Evolutionary conservation across 352 stramenopile species (phyloP), one percentile per base, ranked within the genome.

Genomic region (Lagenidium sp.): DNA sequence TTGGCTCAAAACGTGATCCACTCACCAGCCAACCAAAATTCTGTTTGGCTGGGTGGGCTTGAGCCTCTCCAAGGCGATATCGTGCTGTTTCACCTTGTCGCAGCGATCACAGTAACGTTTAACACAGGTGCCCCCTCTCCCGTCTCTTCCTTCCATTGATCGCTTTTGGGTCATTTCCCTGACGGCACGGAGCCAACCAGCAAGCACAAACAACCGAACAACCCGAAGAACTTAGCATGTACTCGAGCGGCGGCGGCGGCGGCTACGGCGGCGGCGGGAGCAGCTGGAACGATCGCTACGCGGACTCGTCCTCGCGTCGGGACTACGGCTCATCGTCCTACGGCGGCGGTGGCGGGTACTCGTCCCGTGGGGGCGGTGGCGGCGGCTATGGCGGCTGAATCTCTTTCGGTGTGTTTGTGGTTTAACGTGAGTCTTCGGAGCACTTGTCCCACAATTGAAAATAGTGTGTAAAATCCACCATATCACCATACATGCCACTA

Each of bases 301-400:
- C 55, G 50, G 74, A 90, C 48, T 87, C 72, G 48, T 90, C 74
- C 30, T 87, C 74, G 44, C 77, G 74, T 56, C 74, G 73, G 22
- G 73, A 79, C 49, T 75, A 81, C 39, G 60, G 65, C 45, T 47
- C 47, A 15, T 65, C 53, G 15, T 74, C 63, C 2, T 63, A 41
- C n/a, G 49, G 55, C 16, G 62, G 63, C 39, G 50, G 59, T 12
- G 47, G 57, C 22, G 60, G 62, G 26, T 50, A 62, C 26, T 57
- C 56, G 29, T 53, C 60, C 12, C 36, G 52, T 13, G 37, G 57
- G 19, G 53, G 57, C 28, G 53, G 67, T 36, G 51, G 68, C n/a
- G 43, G 42, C 37, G 51, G 70, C 24, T 46, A 49, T 1, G 46
- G 49, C 25, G 41, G 42, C 26, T n/a, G n/a, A n/a, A n/a, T n/a